Conservation (phyloP, 1,139 yeast genomes). For the Lodderomyces margitis region DNA sequence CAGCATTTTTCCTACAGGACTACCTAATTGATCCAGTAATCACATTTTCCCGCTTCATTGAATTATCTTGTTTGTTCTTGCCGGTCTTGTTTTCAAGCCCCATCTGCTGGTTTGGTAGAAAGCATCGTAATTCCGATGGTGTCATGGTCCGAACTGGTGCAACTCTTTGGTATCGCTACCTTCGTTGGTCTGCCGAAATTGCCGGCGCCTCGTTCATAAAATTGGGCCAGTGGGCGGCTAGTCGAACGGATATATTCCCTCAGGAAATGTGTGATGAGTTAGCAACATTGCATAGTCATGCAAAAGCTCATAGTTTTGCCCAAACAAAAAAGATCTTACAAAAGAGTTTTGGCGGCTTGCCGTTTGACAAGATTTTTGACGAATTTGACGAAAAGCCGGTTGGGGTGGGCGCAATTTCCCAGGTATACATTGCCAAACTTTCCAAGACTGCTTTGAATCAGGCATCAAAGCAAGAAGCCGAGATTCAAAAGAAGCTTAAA, state of each 20-base stretch:
- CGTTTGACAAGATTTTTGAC: conserved; percentile 77
- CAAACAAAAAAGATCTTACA: conserved; percentile 60
- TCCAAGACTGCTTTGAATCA: conserved; percentile 42
- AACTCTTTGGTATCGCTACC: conserved; percentile 63
- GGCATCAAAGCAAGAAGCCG: conserved; percentile 28
- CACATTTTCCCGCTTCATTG: conserved; percentile 66
- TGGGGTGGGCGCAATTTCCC: conserved; percentile 98
- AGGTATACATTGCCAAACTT: conserved; percentile 79
- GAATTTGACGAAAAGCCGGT: conserved; percentile 73
- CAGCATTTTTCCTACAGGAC: conserved; percentile 48
- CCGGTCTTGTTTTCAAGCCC: conserved; percentile 73
- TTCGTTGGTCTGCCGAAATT: conserved; percentile 68
- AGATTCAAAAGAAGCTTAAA: conserved; percentile 15
- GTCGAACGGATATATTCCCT: conserved; percentile 94
- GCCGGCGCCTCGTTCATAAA: conserved; percentile 97
- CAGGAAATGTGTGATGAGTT: conserved; percentile 74
- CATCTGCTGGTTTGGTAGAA: conserved; percentile 58
- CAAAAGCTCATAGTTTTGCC: conserved; percentile 65
- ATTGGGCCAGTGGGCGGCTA: conserved; percentile 99
- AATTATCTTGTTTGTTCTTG: conserved; percentile 61
- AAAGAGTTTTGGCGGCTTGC: conserved; percentile 57
- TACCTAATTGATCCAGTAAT: conserved; percentile 65
- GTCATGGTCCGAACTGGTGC: conserved; percentile 57
- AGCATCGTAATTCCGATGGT: conserved; percentile 26
- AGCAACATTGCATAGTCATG: conserved; percentile 77